Conservation (phyloP, 1,284 basidiomycete species). For the Apiotrichum montevideense region DNA sequence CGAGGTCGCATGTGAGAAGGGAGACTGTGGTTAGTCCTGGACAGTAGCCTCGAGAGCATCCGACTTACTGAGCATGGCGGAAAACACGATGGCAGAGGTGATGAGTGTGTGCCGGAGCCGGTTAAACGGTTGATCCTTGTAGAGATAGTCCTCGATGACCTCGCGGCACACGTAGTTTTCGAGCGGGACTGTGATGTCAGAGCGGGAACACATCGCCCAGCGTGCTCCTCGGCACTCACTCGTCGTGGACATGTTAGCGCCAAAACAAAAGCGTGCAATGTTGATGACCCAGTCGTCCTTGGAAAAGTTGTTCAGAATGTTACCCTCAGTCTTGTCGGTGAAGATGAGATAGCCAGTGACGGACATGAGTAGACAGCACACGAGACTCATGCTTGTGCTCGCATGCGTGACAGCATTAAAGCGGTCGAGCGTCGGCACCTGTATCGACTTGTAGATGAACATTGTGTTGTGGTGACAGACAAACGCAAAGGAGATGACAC, state of each 20-base stretch:
- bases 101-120: constrained; percentile 82
- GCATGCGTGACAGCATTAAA: constrained; percentile 91
- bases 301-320: constrained; percentile 88
- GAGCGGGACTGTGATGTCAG: constrained; percentile 29
- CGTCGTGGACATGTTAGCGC: constrained; percentile 97
- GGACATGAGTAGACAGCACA: constrained; percentile 75
- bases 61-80: constrained; percentile 84
- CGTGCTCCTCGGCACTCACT: constrained; percentile 14
- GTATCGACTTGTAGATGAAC: constrained; percentile 87
- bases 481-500: constrained; percentile 85
- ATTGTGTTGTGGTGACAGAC: constrained; percentile 92
- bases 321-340: constrained; percentile 87
- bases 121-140: constrained; percentile 72
- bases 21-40: constrained; percentile 53
- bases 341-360: constrained; percentile 90
- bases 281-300: constrained; percentile 76
- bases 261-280: constrained; percentile 89
- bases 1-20: constrained; percentile 89
- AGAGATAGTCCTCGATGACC: constrained; percentile 91
- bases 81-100: constrained; percentile 75
- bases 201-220: not conserved
- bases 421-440: constrained; percentile 77
- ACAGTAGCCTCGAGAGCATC: constrained; percentile 60
- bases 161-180: constrained; percentile 46
- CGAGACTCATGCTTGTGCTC: constrained; percentile 72